Evolutionary conservation across 371 early-diverging fungal genomes (phyloP), one percentile per base, ranked within the genome.

Genomic region (Saksenaea oblongispora): DNA sequence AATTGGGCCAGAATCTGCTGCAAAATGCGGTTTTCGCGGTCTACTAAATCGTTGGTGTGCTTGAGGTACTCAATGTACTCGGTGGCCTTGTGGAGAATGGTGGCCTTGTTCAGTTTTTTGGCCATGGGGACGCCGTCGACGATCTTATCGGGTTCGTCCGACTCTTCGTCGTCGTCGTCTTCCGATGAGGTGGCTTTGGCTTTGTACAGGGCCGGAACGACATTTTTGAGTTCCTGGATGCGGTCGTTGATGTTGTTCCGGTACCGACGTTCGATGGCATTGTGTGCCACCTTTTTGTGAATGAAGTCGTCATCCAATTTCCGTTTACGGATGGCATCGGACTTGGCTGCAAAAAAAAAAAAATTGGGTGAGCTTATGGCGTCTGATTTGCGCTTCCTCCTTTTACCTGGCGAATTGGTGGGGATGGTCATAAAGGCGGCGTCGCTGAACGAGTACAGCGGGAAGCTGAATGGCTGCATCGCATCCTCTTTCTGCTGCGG

Each of bases 181-280:
- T 79, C 85, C 13, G 64, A 70, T 0, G 59, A 61, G 14, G 72
- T 64, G 54, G 79, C 72, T 61, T 82, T 80, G 58, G 72, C 78
- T 76, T 83, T 62, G 74, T 73, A 73, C 24, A 95, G 80, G 0
- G 93, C 93, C 4, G 96, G 95, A 1, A 95, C 91, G 1, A 90
- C 87, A 58, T 84, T 82, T 61, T 89, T 88, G 13, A 95, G 80
- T 35, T 95, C 93, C 39, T 83, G 75, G 54, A 95, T 94, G 55
- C 94, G 86, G 66, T 93, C 91, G 77, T 95, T 95, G 65, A 95
- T 91, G 71, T 94, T 95, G 76, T 92, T 94, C 64, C 96, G 85
- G 74, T 94, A 94, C 37, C 93, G 83, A 17, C 91, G 85, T 71
- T 95, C 96, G 34, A 94, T 94, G 1, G 91, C 94, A 63, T 94